Evolutionary conservation across 164 flowering plant genomes (phyloP).

Genomic region (Berberis vulgaris): DNA sequence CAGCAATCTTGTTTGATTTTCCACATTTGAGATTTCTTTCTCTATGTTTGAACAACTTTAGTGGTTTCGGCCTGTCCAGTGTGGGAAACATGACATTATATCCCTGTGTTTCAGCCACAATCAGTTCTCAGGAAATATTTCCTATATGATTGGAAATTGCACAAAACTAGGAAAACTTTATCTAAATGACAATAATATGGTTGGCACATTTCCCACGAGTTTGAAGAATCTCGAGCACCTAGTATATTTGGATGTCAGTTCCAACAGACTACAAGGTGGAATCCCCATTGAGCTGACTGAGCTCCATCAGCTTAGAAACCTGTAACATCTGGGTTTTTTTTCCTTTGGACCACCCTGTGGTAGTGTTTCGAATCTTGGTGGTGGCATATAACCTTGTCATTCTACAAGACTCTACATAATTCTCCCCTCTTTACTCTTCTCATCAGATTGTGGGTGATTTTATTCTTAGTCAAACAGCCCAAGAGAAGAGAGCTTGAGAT

Average conservation of each 20-base stretch:
- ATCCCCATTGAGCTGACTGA: constrained; percentile 49
- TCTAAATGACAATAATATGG: constrained; percentile 30
- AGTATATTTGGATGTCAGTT: constrained; percentile 29
- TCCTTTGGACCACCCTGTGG: too few species aligned
- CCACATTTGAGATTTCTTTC: constrained; percentile 25
- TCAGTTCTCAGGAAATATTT: constrained; percentile 39
- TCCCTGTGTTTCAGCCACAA: constrained; percentile 29
- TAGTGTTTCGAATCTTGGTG: too few species aligned
- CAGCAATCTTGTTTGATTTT: constrained; percentile 46
- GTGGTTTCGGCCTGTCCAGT: constrained; percentile 44
- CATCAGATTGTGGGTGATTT: too few species aligned
- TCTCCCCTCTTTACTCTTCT: too few species aligned
- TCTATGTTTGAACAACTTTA: constrained; percentile 31
- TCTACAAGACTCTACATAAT: too few species aligned
- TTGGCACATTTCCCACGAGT: constrained; percentile 44
- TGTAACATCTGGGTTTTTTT: too few species aligned
- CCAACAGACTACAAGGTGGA: constrained; percentile 37
- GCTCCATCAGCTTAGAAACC: constrained; percentile 36
- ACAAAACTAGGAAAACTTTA: constrained; percentile 28
- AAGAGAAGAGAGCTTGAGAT: too few species aligned
- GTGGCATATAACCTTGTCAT: too few species aligned
- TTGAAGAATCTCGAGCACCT: constrained; percentile 35
- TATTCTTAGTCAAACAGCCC: too few species aligned
- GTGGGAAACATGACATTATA: constrained; percentile 36
- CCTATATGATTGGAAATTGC: constrained; percentile 52